These are phyloP conservation scores for Globisporangium parvum DNA, from an alignment of 352 stramenopile genomes.

Conservation along the genomic window DNA sequence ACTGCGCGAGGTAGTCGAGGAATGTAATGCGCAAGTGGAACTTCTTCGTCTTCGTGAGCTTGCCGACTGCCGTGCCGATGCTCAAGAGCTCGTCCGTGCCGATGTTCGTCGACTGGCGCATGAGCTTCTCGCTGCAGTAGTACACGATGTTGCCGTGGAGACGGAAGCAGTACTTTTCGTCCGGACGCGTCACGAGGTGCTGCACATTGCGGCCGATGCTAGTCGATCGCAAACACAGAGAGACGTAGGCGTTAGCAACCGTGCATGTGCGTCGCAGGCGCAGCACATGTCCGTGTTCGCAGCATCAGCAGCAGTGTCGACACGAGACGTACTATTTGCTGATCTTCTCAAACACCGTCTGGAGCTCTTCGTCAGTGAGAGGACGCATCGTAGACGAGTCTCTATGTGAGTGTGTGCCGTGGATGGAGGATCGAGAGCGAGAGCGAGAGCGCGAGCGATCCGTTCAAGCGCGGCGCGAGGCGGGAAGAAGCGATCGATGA, in stretches of 20 bases:
- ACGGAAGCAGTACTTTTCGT: conserved; percentile 98
- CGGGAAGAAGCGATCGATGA: not conserved
- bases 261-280: not conserved
- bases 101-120: conserved; percentile 95
- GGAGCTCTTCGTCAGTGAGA: conserved; percentile 98
- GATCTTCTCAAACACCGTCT: conserved; percentile 97
- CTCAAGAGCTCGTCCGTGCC: conserved; percentile 93
- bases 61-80: conserved; percentile 97
- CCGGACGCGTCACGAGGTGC: conserved; percentile 94
- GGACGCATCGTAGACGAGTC: conserved; percentile 88
- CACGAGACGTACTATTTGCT: conserved; percentile 89
- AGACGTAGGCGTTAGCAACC: not conserved
- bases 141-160: conserved; percentile 97
- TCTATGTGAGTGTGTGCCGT: not conserved
- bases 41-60: conserved; percentile 99
- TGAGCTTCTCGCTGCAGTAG: conserved; percentile 96
- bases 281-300: too few species aligned
- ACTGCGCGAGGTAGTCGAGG: conserved; percentile 97
- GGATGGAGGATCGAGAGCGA: too few species aligned
- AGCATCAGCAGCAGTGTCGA: not conserved
- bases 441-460: not conserved
- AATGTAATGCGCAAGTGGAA: conserved; percentile 98
- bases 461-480: not conserved
- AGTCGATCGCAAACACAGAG: conserved; percentile 2
- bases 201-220: conserved; percentile 96